Evolutionary conservation across 1,139 yeast genomes (phyloP).

Genomic region (Geotrichum klebahnii): DNA sequence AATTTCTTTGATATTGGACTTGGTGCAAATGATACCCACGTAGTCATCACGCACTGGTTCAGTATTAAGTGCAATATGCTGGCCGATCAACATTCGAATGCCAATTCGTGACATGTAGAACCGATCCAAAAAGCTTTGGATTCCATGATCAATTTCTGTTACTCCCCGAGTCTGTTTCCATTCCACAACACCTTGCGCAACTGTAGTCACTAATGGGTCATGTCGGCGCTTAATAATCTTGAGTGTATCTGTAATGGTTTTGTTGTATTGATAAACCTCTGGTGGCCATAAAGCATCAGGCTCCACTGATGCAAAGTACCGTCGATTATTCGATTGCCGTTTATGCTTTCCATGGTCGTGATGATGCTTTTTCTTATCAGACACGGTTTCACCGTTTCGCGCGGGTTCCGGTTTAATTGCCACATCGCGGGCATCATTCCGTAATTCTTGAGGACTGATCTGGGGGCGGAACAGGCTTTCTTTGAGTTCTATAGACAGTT

Average conservation of each 20-base stretch:
- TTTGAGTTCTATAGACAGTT: constrained; percentile 15
- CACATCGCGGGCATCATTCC: constrained; percentile 21
- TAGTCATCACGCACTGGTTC: constrained; percentile 55
- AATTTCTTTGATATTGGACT: constrained; percentile 72
- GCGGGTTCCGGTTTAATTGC: constrained; percentile 35
- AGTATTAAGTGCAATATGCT: constrained; percentile 74
- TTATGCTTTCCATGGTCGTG: constrained; percentile 25
- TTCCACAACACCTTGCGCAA: constrained; percentile 88
- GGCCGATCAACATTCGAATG: constrained; percentile 84
- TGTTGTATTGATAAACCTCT: constrained; percentile 70
- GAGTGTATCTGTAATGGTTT: constrained; percentile 59
- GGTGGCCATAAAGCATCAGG: constrained; percentile 59
- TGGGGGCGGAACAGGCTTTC: constrained; percentile 16
- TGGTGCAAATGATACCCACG: constrained; percentile 81
- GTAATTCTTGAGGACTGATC: background rate
- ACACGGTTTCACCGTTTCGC: background rate
- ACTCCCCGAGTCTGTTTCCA: constrained; percentile 53
- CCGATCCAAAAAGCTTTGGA: constrained; percentile 74
- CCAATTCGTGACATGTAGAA: constrained; percentile 87
- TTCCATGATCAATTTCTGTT: constrained; percentile 46
- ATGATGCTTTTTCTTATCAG: constrained; percentile 19
- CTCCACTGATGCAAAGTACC: constrained; percentile 61
- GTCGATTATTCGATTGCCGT: constrained; percentile 36
- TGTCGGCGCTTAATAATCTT: constrained; percentile 74
- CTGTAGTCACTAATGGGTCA: constrained; percentile 89